Evolutionary conservation across 768 basidiomycete genomes (phyloP).

Genomic region (Pleurotus citrinopileatus): DNA sequence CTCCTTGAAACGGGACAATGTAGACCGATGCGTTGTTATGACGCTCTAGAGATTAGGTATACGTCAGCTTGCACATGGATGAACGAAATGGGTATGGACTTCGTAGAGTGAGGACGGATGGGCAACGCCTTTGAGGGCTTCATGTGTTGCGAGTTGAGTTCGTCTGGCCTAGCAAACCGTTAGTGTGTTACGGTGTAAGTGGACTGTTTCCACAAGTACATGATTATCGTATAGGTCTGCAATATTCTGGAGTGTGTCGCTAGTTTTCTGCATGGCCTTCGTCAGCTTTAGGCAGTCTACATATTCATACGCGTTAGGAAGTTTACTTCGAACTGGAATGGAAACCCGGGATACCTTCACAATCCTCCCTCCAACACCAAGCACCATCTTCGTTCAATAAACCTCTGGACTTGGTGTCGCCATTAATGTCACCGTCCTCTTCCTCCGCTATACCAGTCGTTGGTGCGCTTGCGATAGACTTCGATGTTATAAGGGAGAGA

Average conservation of each 20-base stretch:
- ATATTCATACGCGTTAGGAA: neutral
- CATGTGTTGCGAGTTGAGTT: conserved; percentile 72
- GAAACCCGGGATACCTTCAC: conserved; percentile 50
- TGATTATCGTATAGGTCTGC: conserved; percentile 81
- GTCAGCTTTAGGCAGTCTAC: conserved; percentile 76
- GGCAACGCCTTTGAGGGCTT: conserved; percentile 70
- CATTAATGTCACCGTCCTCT: conserved; percentile 37
- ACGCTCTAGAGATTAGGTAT: conserved; percentile 47
- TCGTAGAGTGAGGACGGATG: conserved; percentile 75
- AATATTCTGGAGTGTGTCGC: conserved; percentile 69
- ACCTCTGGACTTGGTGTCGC: conserved; percentile 44
- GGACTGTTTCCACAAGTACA: too few species aligned
- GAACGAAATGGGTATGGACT: conserved; percentile 30
- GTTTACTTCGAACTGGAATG: neutral
- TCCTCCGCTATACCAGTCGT: conserved; percentile 47
- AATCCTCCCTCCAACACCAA: conserved; percentile 86
- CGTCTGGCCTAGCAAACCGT: conserved; percentile 60
- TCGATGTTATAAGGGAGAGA: conserved; percentile 71
- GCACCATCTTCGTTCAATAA: conserved; percentile 70
- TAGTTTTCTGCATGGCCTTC: conserved; percentile 73
- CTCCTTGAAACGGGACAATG: conserved; percentile 62
- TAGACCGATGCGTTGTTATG: conserved; percentile 72
- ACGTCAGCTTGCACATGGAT: neutral
- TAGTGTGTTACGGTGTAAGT: too few species aligned
- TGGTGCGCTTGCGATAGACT: conserved; percentile 49